Evolutionary conservation across 202 grass and related monocot species (phyloP).

Genomic region (Saccharum hybrid): DNA sequence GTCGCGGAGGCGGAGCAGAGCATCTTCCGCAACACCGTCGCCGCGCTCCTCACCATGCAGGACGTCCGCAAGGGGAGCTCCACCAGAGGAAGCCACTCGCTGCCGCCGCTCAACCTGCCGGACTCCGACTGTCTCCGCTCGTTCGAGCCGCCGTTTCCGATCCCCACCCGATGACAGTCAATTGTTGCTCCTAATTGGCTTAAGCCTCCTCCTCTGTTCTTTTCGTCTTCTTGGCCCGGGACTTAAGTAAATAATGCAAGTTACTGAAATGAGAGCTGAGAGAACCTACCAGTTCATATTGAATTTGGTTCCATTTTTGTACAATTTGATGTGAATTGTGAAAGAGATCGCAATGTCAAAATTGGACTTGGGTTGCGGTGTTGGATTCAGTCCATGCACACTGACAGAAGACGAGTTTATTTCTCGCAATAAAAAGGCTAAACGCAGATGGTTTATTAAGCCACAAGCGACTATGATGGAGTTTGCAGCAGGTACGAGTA

Average conservation of each 20-base stretch:
- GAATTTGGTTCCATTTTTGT: constrained; percentile 20
- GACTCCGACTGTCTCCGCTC: constrained; percentile 73
- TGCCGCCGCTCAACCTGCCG: constrained; percentile 73
- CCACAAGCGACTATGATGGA: neutral
- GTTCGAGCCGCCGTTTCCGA: constrained; percentile 55
- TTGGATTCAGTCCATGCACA: neutral
- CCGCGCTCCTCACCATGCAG: constrained; percentile 77
- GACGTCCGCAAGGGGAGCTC: constrained; percentile 83
- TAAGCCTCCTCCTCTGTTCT: neutral
- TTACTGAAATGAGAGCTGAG: neutral
- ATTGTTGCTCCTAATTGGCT: neutral
- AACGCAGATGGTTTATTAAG: neutral
- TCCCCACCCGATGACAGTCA: constrained; percentile 58
- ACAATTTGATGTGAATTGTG: neutral
- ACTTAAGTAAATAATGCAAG: constrained; percentile 46
- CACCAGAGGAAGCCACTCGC: constrained; percentile 72
- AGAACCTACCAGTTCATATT: neutral
- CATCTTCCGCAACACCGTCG: constrained; percentile 79
- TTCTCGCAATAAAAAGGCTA: neutral
- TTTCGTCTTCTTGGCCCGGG: constrained; percentile 15
- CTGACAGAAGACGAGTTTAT: neutral
- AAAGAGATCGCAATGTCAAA: neutral
- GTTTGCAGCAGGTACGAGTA: neutral
- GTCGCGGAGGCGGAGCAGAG: constrained; percentile 73
- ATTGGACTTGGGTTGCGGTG: neutral